Evolutionary conservation across 2,329 filamentous ascomycete genomes (phyloP).

Genomic region (Teratosphaeriaceae sp.): DNA sequence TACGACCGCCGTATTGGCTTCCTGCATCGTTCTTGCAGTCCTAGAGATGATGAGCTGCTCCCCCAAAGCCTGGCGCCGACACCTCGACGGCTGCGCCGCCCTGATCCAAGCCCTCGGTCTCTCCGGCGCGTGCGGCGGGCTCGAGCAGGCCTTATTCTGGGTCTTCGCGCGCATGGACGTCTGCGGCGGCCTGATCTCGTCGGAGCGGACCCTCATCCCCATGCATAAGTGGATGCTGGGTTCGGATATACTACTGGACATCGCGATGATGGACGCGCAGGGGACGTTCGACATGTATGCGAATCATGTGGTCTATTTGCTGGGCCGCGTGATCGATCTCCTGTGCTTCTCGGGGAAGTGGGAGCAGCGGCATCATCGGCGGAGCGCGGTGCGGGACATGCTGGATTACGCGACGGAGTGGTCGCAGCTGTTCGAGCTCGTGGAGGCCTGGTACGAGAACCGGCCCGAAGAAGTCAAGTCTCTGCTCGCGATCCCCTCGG

Average conservation of each 20-base stretch:
- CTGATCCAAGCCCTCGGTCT: constrained; percentile 47
- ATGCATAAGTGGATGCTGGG: constrained; percentile 44
- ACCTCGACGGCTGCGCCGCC: constrained; percentile 51
- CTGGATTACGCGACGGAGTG: constrained; percentile 26
- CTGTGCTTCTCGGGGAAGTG: constrained; percentile 25
- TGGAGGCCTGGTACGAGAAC: constrained; percentile 28
- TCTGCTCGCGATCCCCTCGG: constrained; percentile 26
- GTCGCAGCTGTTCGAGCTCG: constrained; percentile 27
- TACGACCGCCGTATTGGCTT: constrained; percentile 41
- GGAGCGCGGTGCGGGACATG: constrained; percentile 17
- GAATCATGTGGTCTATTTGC: constrained; percentile 54
- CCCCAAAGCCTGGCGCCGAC: constrained; percentile 47
- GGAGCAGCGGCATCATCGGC: constrained; percentile 19
- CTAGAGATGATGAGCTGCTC: constrained; percentile 46
- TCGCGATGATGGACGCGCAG: constrained; percentile 31
- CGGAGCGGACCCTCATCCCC: constrained; percentile 43
- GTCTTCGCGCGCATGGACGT: constrained; percentile 54
- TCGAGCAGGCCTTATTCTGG: constrained; percentile 52
- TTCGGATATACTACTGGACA: constrained; percentile 31
- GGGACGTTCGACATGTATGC: constrained; percentile 49
- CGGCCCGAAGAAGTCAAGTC: constrained; percentile 29
- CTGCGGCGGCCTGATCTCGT: constrained; percentile 50
- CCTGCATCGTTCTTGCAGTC: constrained; percentile 43
- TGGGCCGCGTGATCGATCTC: constrained; percentile 38
- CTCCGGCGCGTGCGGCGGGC: constrained; percentile 45